Evolutionary conservation across 2,329 filamentous ascomycete species (phyloP).

Genomic region (Massarina eburnea): DNA sequence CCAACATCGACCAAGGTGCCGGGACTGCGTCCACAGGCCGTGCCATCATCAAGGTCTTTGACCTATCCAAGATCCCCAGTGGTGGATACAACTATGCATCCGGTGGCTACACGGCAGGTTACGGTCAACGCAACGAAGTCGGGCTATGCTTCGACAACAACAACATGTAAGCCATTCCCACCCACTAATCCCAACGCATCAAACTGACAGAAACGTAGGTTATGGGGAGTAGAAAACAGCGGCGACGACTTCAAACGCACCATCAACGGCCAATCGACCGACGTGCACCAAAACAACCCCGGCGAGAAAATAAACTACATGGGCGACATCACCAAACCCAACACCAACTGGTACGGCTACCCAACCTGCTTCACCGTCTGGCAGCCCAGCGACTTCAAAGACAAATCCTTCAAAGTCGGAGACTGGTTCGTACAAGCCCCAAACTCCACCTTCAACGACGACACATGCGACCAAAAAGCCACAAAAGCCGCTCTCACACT

Average conservation of each 20-base stretch:
- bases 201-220: constrained; percentile 18
- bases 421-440: constrained; percentile 38
- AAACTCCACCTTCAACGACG: constrained; percentile 49
- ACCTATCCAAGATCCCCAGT: constrained; percentile 46
- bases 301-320: constrained; percentile 74
- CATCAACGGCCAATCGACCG: constrained; percentile 50
- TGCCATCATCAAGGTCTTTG: constrained; percentile 66
- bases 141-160: constrained; percentile 53
- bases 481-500: constrained; percentile 55
- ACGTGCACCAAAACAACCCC: constrained; percentile 69
- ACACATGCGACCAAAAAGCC: constrained; percentile 44
- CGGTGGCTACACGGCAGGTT: constrained; percentile 55
- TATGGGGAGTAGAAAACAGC: constrained; percentile 66
- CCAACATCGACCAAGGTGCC: constrained; percentile 62
- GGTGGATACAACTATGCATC: constrained; percentile 53
- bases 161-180: constrained; percentile 49
- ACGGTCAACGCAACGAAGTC: constrained; percentile 72
- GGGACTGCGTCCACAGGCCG: constrained; percentile 56
- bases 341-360: constrained; percentile 65
- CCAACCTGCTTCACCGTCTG: constrained; percentile 69
- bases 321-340: constrained; percentile 51
- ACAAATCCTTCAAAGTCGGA: constrained; percentile 52
- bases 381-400: constrained; percentile 54
- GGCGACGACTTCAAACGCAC: constrained; percentile 63
- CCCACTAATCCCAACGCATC: background rate